Evolutionary conservation across 495 filamentous ascomycete species (phyloP).

Genomic region (Penicillium taxi): DNA sequence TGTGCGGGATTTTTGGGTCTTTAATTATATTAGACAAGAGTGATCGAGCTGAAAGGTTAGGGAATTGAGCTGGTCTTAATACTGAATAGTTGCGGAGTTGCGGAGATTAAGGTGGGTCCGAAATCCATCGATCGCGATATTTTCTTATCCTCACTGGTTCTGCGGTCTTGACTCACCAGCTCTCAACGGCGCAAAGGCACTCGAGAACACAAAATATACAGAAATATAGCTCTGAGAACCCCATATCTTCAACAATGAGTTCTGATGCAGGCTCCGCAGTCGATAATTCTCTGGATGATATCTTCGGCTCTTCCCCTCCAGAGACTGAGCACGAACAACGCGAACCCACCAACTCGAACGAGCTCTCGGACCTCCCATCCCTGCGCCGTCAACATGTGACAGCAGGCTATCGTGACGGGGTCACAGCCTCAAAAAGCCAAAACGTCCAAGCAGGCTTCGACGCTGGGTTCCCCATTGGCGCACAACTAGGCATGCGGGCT

Average conservation of each 20-base stretch:
- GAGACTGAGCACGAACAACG: background rate
- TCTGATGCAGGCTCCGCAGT: slow-evolving; percentile 14
- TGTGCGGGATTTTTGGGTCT: too few species aligned
- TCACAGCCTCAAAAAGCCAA: slow-evolving; percentile 58
- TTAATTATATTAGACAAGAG: too few species aligned
- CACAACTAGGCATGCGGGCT: slow-evolving; percentile 61
- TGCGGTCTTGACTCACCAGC: background rate
- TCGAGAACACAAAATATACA: background rate
- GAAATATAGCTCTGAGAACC: slow-evolving; percentile 1
- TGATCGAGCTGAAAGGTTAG: too few species aligned
- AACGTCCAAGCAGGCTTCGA: slow-evolving; percentile 82
- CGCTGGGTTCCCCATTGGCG: slow-evolving; percentile 74
- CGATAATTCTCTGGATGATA: slow-evolving; percentile 39
- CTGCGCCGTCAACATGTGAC: slow-evolving; percentile 68
- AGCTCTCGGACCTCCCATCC: slow-evolving; percentile 65
- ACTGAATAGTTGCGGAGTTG: too few species aligned
- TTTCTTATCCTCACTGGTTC: slow-evolving; percentile 1
- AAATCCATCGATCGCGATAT: slow-evolving; percentile 4
- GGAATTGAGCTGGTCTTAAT: background rate
- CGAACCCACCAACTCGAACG: slow-evolving; percentile 8
- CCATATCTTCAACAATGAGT: slow-evolving; percentile 20
- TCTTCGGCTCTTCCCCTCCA: slow-evolving; percentile 41
- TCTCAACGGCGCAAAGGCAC: background rate
- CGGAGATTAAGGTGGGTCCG: background rate
- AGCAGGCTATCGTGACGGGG: slow-evolving; percentile 85